Base-by-base conservation (phyloP, 2,329 filamentous ascomycete species). In the Herpotrichia juniperi region DNA sequence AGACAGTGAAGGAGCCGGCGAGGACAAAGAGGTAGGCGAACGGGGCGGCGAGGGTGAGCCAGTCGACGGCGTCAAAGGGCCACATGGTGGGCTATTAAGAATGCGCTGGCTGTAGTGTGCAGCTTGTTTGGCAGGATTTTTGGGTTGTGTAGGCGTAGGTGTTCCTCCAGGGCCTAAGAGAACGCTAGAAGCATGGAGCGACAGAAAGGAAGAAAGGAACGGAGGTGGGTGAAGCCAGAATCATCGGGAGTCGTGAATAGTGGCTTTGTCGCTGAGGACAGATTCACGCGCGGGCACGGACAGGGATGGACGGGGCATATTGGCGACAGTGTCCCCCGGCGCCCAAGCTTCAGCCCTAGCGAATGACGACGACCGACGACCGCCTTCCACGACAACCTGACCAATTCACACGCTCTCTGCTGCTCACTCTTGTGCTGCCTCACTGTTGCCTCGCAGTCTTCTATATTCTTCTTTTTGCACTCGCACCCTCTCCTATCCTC, bases 1-100 rank as follows among this genome's bases (percentile, higher is more conserved):
- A 99, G 59, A 91, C 94, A 72, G 89, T 88, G 63, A 99, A 85
- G 30, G 92, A 93, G 67, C 92, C 91, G 68, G 90, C 83, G 49
- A 99, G 87, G 53, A 97, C 90, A 63, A 86, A 82, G 53, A 99
- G 83, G 77, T 99, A 99, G 77, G 91, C 88, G 70, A 97, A 84
- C 54, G 94, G 93, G 67, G 97, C 85, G 69, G 86, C 81, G 56
- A 97, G 87, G 78, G 90, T 89, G 77, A 89, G 79, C 91, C 91
- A 96, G 81, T 96, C 85, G 55, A 84, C 78, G 75, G 82, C 81
- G 52, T 64, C 74, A 64, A 69, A 68, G 54, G 69, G 69, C 69
- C 69, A 69, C 64, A 67, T 69, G 24, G 51, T 61, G 59, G 43
- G 26, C 46, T 42, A 35, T 50, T 58, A 51, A 40, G 34, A 46